A percentile compares a stretch with the other conserved stretches of the same genome.
These are phyloP conservation scores for Alternaria ventricosa DNA, from an alignment of 2,329 filamentous ascomycete genomes.

Conservation along the genomic window DNA sequence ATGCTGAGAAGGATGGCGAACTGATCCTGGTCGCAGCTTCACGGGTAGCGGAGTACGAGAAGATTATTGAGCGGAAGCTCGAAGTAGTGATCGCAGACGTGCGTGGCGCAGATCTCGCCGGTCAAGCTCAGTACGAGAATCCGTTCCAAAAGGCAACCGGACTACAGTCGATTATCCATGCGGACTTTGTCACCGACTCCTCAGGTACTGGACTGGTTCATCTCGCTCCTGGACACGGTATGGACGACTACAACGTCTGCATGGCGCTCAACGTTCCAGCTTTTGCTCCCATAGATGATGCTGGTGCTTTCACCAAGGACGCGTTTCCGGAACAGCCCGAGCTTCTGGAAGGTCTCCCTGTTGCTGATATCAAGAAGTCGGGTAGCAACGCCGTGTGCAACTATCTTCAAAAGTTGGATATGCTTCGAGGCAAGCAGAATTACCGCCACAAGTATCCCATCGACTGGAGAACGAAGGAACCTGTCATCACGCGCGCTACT, in stretches of 20 bases:
- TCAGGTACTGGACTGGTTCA: slow-evolving; percentile 98
- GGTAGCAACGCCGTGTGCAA: slow-evolving; percentile 68
- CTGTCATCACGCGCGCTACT: slow-evolving; percentile 88
- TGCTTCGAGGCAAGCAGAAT: slow-evolving; percentile 72
- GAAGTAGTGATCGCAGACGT: slow-evolving; percentile 64
- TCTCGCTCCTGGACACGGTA: slow-evolving; percentile 90
- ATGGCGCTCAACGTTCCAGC: slow-evolving; percentile 71
- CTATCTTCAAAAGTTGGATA: slow-evolving; percentile 60
- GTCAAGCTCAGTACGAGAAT: slow-evolving; percentile 70
- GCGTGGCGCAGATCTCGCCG: slow-evolving; percentile 69
- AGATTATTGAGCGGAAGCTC: slow-evolving; percentile 43
- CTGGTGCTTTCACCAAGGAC: slow-evolving; percentile 79
- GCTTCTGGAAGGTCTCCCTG: slow-evolving; percentile 72
- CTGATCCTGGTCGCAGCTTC: slow-evolving; percentile 74
- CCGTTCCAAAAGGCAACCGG: slow-evolving; percentile 68
- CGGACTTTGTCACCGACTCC: slow-evolving; percentile 84
- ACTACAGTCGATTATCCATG: slow-evolving; percentile 76
- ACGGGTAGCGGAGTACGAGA: slow-evolving; percentile 64
- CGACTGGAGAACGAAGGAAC: slow-evolving; percentile 94
- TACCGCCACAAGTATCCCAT: slow-evolving; percentile 95
- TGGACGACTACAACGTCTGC: slow-evolving; percentile 93
- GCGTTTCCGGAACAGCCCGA: slow-evolving; percentile 75
- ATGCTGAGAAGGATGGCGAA: slow-evolving; percentile 51
- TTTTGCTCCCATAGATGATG: slow-evolving; percentile 82
- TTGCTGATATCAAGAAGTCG: slow-evolving; percentile 68